Evolutionary conservation across 2,329 filamentous ascomycete genomes (phyloP).

Genomic region (Aurifilum marmelostoma): DNA sequence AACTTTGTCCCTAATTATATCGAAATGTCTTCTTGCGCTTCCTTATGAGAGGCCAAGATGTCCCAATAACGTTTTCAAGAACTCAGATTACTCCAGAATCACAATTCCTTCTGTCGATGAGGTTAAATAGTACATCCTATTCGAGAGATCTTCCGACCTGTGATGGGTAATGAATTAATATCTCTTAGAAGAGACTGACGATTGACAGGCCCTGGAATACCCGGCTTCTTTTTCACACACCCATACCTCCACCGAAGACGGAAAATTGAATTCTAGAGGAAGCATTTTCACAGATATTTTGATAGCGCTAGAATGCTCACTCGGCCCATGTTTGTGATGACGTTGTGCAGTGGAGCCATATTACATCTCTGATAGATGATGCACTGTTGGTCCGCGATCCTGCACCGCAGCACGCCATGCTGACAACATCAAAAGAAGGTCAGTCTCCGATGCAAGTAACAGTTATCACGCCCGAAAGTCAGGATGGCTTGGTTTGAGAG

Average conservation of each 20-base stretch:
- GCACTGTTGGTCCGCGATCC: no score
- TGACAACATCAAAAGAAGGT: not conserved
- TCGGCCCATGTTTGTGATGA: not conserved
- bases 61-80: not conserved
- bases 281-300: not conserved
- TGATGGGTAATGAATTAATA: no score
- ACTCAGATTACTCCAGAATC: no score
- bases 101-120: not conserved
- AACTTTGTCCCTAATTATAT: no score
- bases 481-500: not conserved
- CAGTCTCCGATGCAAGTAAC: not conserved
- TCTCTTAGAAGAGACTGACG: not conserved
- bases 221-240: not conserved
- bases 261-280: not conserved
- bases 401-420: not conserved
- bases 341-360: not conserved
- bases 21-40: not conserved
- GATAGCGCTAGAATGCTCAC: not conserved
- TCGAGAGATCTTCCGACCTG: no score
- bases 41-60: not conserved
- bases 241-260: no score
- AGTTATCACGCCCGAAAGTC: not conserved
- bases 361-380: not conserved
- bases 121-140: no score
- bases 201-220: not conserved